Evolutionary conservation across 2,329 filamentous ascomycete species (phyloP).

Genomic region (Trichocomaceae sp.): DNA sequence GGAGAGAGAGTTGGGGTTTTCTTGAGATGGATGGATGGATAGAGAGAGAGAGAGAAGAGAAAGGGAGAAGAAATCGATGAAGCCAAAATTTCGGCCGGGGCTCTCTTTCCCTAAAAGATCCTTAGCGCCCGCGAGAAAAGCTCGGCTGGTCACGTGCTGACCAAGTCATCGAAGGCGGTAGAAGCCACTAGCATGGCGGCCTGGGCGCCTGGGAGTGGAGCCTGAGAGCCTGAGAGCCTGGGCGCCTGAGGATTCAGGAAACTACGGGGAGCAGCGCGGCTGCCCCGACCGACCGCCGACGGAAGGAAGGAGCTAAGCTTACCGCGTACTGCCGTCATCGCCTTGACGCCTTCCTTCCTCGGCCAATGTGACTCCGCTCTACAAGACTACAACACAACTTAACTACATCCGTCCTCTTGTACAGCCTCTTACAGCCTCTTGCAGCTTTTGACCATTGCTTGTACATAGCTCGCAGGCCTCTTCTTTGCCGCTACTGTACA

Average conservation of each 20-base stretch:
- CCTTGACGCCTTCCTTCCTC: background rate
- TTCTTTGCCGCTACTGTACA: background rate
- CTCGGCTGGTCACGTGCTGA: constrained; percentile 8
- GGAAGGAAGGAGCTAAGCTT: constrained; percentile 4
- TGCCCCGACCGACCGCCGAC: background rate
- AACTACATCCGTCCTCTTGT: background rate
- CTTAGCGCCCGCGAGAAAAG: constrained; percentile 12
- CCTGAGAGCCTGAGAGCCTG: background rate
- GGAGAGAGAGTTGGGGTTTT: constrained; percentile 11
- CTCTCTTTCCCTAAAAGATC: constrained; percentile 6
- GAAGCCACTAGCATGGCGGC: constrained; percentile 20
- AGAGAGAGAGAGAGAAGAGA: constrained; percentile 22
- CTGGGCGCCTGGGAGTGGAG: too few species aligned
- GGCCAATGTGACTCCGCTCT: background rate
- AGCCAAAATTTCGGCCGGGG: constrained; percentile 16
- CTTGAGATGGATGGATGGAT: constrained; percentile 26
- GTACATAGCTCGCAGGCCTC: background rate
- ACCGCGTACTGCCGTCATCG: constrained; percentile 9
- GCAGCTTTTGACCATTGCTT: background rate
- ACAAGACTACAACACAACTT: too few species aligned
- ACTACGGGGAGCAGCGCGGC: background rate
- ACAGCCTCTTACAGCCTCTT: background rate
- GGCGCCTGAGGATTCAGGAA: background rate
- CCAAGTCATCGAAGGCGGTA: constrained; percentile 28
- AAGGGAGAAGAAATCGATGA: constrained; percentile 16